phyloP scores from a whole-genome alignment of 2,329 filamentous ascomycete genomes.

The Cytospora paraplurivora region DNA sequence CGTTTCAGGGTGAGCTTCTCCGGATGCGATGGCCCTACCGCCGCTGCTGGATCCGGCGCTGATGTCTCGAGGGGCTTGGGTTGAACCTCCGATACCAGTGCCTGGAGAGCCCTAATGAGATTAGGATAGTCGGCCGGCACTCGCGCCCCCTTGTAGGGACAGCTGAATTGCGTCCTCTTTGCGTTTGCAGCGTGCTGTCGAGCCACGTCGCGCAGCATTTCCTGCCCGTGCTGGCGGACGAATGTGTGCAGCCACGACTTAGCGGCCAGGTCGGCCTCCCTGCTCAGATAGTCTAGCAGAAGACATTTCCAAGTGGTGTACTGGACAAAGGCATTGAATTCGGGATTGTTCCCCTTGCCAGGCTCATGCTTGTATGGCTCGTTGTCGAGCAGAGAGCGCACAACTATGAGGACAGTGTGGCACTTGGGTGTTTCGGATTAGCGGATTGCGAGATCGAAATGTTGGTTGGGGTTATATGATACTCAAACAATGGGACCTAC shows the following conservation, averaged over 20 bases:
- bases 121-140: not conserved
- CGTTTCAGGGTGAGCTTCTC: not conserved
- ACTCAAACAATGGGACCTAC: not conserved
- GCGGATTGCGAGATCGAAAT: not conserved
- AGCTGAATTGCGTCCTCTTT: not conserved
- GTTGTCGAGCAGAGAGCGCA: constrained; percentile 29
- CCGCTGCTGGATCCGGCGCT: not conserved
- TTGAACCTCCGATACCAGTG: not conserved
- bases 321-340: constrained; percentile 24
- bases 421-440: not conserved
- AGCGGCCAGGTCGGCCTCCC: not conserved
- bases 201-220: not conserved
- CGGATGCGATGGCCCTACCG: not conserved
- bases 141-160: not conserved
- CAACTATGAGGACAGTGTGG: constrained; percentile 26
- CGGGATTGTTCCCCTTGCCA: constrained; percentile 4
- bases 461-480: not conserved
- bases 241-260: not conserved
- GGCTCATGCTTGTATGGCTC: constrained; percentile 30
- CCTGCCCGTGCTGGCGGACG: not conserved
- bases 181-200: not conserved
- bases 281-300: constrained; percentile 5
- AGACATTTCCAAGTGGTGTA: constrained; percentile 20
- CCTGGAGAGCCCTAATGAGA: not conserved
- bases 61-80: not conserved